Base-by-base conservation (phyloP, 2,329 filamentous ascomycete genomes). In the Drechslera avenae region DNA sequence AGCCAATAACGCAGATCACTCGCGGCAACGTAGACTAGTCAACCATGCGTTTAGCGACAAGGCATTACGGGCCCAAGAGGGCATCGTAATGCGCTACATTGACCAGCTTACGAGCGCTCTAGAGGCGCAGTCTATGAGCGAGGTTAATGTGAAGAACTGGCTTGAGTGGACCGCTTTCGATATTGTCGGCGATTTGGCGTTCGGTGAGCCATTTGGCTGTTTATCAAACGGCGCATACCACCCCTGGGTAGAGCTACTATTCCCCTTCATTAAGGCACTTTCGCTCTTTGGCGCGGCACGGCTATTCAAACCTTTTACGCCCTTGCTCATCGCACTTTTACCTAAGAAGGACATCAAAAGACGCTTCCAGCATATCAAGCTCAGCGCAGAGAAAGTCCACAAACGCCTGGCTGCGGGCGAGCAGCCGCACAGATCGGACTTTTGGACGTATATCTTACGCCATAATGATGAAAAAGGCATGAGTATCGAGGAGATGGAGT, bases 171-270 rank as follows among this genome's bases (percentile, higher is more conserved):
- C 67, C 1, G 71, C 71, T 2, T 77, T 77, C 43, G 74, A 78
- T 45, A 66, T 77, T 14, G 71, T 78, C 33, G 74, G 74, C 0
- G 73, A 78, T 26, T 46, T 78, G 1, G 62, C 69, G 0, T 77
- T 78, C 39, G 75, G 75, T 1, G 70, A 76, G 28, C 50, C 67
- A 0, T 76, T 77, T 45, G 56, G 64, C 8, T 73, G 70, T 35
- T 52, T 77, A 3, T 56, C 62, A 13, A 51, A 65, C 4, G 57
- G 54, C 2, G 47, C 61, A 5, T 71, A 72, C 42, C 65, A 73
- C 46, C 64, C 65, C 2, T 76, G 69, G 66, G 66, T 76, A 7
- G 16, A 17, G 1, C 19, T 30, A 4, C 21, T 53, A 3, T 50
- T 48, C 10, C 26, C 14, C 10, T 23, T 39, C 30, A 26, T 43